Evolutionary conservation across 2,329 filamentous ascomycete genomes (phyloP).

Genomic region (Polychaeton citri): DNA sequence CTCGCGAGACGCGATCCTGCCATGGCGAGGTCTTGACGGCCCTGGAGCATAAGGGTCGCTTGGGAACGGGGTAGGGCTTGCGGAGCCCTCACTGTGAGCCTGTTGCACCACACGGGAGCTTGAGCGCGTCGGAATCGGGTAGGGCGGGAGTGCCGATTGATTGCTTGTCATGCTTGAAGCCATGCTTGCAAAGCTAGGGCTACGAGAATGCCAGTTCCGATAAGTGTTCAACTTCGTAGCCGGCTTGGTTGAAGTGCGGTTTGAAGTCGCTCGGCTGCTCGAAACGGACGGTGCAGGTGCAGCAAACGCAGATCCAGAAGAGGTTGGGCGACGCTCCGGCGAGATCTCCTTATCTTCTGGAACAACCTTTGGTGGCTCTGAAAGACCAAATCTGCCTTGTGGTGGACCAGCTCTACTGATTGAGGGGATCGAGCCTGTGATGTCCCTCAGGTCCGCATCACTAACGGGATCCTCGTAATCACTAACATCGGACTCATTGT

Average conservation of each 20-base stretch:
- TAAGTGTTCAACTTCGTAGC: constrained; percentile 11
- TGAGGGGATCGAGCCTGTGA: constrained; percentile 14
- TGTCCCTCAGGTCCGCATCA: constrained; percentile 14
- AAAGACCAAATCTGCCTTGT: constrained; percentile 16
- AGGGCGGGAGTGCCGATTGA: constrained; percentile 49
- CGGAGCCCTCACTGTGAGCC: constrained; percentile 60
- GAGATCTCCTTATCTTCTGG: constrained; percentile 23
- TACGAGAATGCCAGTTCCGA: constrained; percentile 38
- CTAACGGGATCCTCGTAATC: constrained; percentile 12
- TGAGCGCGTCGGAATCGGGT: constrained; percentile 78
- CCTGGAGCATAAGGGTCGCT: constrained; percentile 12
- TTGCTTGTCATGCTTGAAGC: constrained; percentile 22
- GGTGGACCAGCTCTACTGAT: constrained; percentile 7
- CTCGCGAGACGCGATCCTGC: constrained; percentile 2
- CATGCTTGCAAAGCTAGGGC: constrained; percentile 48
- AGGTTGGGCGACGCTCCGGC: constrained; percentile 17
- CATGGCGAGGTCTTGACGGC: constrained; percentile 3
- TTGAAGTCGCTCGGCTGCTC: constrained; percentile 16
- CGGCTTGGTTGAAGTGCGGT: constrained; percentile 6
- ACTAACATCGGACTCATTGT: constrained; percentile 15
- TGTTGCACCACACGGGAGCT: constrained; percentile 67
- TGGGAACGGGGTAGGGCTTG: constrained; percentile 55
- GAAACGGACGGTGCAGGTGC: constrained; percentile 19
- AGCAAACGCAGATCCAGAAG: constrained; percentile 17
- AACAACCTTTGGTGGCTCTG: constrained; percentile 19